Conservation (phyloP, 2,329 filamentous ascomycete species). For the Cordyceps javanica region DNA sequence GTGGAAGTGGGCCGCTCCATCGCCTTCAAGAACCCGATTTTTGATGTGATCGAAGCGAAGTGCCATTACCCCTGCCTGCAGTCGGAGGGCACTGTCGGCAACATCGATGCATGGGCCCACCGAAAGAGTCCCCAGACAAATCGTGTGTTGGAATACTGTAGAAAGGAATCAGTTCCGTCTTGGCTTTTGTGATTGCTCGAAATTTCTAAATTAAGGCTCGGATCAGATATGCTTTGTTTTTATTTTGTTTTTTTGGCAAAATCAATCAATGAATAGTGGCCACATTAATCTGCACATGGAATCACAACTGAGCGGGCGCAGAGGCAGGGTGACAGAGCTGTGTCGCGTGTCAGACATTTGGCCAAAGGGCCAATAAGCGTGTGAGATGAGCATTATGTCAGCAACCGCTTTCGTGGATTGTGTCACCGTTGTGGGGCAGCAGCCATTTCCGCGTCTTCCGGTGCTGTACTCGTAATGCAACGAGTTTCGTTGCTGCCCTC, state of each 20-base stretch:
- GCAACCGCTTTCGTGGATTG: not conserved
- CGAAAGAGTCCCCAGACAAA: not conserved
- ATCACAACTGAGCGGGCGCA: not conserved
- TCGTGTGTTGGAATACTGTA: constrained; percentile 5
- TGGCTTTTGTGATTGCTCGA: not conserved
- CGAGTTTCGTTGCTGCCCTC: not conserved
- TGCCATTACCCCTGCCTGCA: not conserved
- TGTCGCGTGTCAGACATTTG: not conserved
- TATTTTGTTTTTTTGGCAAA: not conserved
- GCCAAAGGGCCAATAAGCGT: not conserved
- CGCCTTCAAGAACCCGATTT: constrained; percentile 25
- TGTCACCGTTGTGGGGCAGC: constrained; percentile 6
- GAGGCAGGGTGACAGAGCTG: too few relatives aligned
- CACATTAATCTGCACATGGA: not conserved
- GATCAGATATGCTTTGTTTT: not conserved
- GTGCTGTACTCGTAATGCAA: constrained; percentile 1
- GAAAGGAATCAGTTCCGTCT: not conserved
- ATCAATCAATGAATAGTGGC: not conserved
- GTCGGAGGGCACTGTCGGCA: not conserved
- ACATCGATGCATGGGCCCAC: not conserved
- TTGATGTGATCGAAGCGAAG: not conserved
- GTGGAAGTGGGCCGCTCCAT: constrained; percentile 29
- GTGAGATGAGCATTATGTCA: not conserved
- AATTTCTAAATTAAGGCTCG: not conserved
- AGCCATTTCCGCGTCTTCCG: constrained; percentile 10